Evolutionary conservation across 2,329 filamentous ascomycete genomes (phyloP).

Genomic region (Hypoxylon sp.): DNA sequence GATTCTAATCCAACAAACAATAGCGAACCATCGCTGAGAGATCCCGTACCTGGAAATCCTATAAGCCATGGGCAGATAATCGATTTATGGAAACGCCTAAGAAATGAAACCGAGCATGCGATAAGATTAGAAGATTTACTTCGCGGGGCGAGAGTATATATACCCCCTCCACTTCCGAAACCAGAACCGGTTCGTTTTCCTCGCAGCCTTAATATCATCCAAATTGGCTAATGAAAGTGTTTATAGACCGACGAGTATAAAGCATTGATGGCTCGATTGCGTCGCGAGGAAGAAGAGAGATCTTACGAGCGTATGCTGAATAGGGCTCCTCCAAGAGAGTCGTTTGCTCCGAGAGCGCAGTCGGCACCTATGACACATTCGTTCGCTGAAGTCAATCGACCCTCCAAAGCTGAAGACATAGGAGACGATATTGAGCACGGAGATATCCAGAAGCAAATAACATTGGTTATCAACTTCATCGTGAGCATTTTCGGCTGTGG

Average conservation of each 20-base stretch:
- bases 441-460: constrained; percentile 84
- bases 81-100: constrained; percentile 70
- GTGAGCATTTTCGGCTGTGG: constrained; percentile 87
- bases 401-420: constrained; percentile 62
- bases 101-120: constrained; percentile 51
- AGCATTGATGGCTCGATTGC: constrained; percentile 87
- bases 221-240: constrained; percentile 23
- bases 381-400: constrained; percentile 69
- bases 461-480: constrained; percentile 90
- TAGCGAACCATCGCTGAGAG: constrained; percentile 65
- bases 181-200: constrained; percentile 75
- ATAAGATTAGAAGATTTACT: constrained; percentile 79
- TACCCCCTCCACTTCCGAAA: constrained; percentile 85
- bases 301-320: constrained; percentile 86
- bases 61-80: constrained; percentile 81
- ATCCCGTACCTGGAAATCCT: constrained; percentile 72
- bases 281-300: constrained; percentile 84
- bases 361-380: constrained; percentile 65
- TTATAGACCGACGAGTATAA: constrained; percentile 83
- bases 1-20: constrained; percentile 22
- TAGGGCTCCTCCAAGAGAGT: constrained; percentile 68
- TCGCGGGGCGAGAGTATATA: constrained; percentile 78
- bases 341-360: constrained; percentile 73
- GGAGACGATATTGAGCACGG: constrained; percentile 75
- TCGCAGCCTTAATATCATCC: constrained; percentile 13